Evolutionary conservation across 306 rosid species (phyloP).

Genomic region (Malus fusca): DNA sequence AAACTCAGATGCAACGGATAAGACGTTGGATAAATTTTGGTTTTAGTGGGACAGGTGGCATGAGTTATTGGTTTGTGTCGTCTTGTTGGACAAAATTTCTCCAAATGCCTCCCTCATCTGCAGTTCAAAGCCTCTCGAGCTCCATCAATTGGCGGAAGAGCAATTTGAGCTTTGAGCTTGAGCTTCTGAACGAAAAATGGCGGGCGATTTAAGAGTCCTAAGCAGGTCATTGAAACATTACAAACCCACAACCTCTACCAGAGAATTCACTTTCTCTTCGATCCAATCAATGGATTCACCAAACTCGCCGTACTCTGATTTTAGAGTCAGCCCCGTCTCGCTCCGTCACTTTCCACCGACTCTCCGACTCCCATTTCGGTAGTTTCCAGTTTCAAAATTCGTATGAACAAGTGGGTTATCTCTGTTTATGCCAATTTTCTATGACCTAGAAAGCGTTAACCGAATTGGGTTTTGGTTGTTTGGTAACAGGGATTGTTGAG

Average conservation of each 20-base stretch:
- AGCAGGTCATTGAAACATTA: constrained; percentile 22
- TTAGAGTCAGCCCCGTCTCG: constrained; percentile 43
- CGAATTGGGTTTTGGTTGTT: background rate
- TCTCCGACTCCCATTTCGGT: constrained; percentile 64
- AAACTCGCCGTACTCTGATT: constrained; percentile 48
- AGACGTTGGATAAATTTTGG: too few species aligned
- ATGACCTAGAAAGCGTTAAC: background rate
- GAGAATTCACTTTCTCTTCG: constrained; percentile 2
- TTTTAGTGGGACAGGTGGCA: too few species aligned
- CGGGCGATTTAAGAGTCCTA: constrained; percentile 33
- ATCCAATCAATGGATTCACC: constrained; percentile 31
- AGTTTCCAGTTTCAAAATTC: background rate
- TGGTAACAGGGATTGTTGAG: constrained; percentile 56
- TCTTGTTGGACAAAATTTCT: too few species aligned
- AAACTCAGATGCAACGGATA: too few species aligned
- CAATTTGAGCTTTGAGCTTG: too few species aligned
- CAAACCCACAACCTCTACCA: constrained; percentile 19
- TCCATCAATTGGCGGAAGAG: too few species aligned
- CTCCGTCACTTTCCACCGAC: constrained; percentile 50
- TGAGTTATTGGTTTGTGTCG: too few species aligned
- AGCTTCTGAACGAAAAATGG: constrained; percentile 5
- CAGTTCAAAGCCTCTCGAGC: too few species aligned
- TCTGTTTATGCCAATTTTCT: background rate
- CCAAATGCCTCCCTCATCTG: too few species aligned
- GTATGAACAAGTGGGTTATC: background rate